Conservation (phyloP, 164 flowering plant species). For the Warburgia ugandensis region DNA sequence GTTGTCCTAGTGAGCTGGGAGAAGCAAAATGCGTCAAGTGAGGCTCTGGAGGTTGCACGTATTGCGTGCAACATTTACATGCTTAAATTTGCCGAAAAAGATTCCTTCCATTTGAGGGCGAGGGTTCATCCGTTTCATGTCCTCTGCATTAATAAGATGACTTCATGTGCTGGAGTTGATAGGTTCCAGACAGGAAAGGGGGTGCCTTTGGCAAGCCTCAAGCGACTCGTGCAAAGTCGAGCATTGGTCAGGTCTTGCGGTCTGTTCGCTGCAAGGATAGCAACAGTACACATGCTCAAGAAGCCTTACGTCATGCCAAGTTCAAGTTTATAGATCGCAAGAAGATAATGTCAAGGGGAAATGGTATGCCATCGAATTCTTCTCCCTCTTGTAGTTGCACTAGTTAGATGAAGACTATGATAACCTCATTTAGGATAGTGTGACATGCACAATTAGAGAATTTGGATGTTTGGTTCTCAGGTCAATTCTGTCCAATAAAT, state of each 20-base stretch:
- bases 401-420: too few relatives aligned
- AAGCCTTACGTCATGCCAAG: constrained; percentile 57
- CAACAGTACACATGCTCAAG: constrained; percentile 46
- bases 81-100: constrained; percentile 62
- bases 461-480: too few relatives aligned
- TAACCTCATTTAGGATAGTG: too few relatives aligned
- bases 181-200: constrained; percentile 68
- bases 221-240: constrained; percentile 49
- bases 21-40: constrained; percentile 61
- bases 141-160: constrained; percentile 61
- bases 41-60: constrained; percentile 55
- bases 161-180: constrained; percentile 71
- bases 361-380: constrained; percentile 37
- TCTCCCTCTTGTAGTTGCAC: too few relatives aligned
- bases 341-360: constrained; percentile 57
- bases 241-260: constrained; percentile 55
- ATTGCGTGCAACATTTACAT: constrained; percentile 69
- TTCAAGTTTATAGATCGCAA: constrained; percentile 64
- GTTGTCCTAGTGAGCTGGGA: constrained; percentile 63
- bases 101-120: constrained; percentile 56
- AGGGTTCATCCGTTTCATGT: constrained; percentile 68
- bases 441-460: too few relatives aligned
- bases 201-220: constrained; percentile 67
- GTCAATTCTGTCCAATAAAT: too few relatives aligned
- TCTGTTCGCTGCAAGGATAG: constrained; percentile 65